Percentiles rank a stretch among this genome's conserved stretches.
Evolutionary conservation across 495 filamentous ascomycete genomes (phyloP).

Genomic region (Xylaria sp.): DNA sequence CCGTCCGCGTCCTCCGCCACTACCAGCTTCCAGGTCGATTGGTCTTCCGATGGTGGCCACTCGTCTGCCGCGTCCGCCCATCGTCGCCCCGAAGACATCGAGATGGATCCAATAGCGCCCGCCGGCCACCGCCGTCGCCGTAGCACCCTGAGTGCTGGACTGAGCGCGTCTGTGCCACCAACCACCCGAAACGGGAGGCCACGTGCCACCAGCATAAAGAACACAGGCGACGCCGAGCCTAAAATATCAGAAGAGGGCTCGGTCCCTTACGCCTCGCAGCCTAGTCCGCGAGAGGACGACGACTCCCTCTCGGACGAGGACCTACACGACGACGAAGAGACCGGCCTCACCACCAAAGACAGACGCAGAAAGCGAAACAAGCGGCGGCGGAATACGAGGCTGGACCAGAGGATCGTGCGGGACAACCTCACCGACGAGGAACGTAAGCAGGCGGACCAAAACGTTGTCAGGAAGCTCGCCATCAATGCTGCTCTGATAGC

Average conservation of each 20-base stretch:
- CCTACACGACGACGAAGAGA: constrained; percentile 88
- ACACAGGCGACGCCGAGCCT: constrained; percentile 44
- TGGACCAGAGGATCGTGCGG: constrained; percentile 76
- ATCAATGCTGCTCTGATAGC: constrained; percentile 80
- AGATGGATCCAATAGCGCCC: constrained; percentile 55
- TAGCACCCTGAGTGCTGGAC: constrained; percentile 57
- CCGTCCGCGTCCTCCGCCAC: constrained; percentile 42
- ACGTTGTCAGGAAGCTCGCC: constrained; percentile 68
- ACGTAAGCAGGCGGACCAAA: constrained; percentile 72
- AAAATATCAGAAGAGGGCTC: constrained; percentile 51
- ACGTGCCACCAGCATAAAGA: constrained; percentile 50
- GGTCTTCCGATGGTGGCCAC: constrained; percentile 37
- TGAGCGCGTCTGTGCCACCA: constrained; percentile 52
- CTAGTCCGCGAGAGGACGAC: constrained; percentile 37
- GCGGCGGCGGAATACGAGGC: constrained; percentile 67
- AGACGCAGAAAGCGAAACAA: constrained; percentile 69
- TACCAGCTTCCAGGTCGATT: constrained; percentile 44
- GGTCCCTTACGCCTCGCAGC: constrained; percentile 33
- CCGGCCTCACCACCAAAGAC: constrained; percentile 78
- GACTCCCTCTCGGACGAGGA: constrained; percentile 67
- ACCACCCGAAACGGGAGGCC: constrained; percentile 54
- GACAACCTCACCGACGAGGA: constrained; percentile 66
- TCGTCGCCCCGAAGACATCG: constrained; percentile 49
- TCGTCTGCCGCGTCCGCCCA: constrained; percentile 34
- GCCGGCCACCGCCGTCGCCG: constrained; percentile 63